Evolutionary conservation across 176 grass and related monocot species (phyloP), one percentile per base, ranked within the genome.

Genomic region (Stipa capillata): DNA sequence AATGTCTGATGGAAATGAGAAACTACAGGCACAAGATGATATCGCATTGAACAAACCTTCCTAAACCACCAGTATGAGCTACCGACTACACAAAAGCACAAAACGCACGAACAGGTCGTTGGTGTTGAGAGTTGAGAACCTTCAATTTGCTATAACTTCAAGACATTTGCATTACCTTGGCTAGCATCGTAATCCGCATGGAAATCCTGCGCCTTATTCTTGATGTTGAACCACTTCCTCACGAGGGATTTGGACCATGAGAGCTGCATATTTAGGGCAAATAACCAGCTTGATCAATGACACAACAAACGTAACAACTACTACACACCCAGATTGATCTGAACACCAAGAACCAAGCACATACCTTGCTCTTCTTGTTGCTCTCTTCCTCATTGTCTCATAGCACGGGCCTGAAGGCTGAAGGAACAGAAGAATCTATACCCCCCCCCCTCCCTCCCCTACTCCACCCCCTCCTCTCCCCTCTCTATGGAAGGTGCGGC

Each of bases 151-250:
- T 72, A 33, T 3, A 11, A 33, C 3, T 7, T 4, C 29, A 21
- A 65, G 25, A 20, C 37, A 9, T 3, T 72, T 5, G n/a, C 63
- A 32, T 72, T 88, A 99, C 96, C 96, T 95, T 65, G 74, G 73
- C 57, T 50, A 25, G 75, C 91, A 79, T 79, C 57, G 56, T 63
- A 74, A 72, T 99, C 92, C 16, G 90, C 90, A 68, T 93, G 85
- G 60, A 95, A 95, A 27, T 99, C 97, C 15, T 95, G 83, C n/a
- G 88, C 74, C 77, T 96, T 95, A 24, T 39, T 84, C 84, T 88
- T 95, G 82, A 99, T 86, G 73, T 99, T 95, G 86, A 99, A 86
- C 97, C 90, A 95, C 85, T 99, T 99, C 85, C 88, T 87, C 33
- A 95, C 92, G 40, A 97, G 78, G 17, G 92, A 92, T 84, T 88